These are phyloP conservation scores for Saccharomyces hybrid DNA, from an alignment of 1,139 yeast genomes.

Conservation along the genomic window DNA sequence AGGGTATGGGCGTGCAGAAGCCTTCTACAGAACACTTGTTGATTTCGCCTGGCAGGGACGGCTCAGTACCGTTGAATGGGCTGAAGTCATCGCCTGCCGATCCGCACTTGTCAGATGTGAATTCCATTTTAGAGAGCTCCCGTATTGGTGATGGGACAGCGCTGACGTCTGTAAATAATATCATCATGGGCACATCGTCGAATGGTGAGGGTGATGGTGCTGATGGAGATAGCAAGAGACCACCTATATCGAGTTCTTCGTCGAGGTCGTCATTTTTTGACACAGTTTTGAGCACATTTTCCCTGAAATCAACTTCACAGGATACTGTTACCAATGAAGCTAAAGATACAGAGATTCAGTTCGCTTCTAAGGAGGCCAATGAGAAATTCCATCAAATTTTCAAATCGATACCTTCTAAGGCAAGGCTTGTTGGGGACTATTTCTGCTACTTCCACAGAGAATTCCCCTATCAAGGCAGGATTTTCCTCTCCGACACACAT, in stretches of 20 bases:
- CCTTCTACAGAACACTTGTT: not conserved
- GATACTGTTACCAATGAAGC: not conserved
- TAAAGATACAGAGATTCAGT: slow-evolving; percentile 38
- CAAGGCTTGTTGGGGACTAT: slow-evolving; percentile 72
- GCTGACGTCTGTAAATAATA: slow-evolving; percentile 14
- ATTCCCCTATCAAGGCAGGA: slow-evolving; percentile 75
- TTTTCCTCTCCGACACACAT: slow-evolving; percentile 72
- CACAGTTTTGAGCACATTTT: slow-evolving; percentile 11
- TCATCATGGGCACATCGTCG: slow-evolving; percentile 5
- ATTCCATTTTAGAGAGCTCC: slow-evolving; percentile 25
- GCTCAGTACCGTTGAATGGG: slow-evolving; percentile 1
- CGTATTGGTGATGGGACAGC: slow-evolving; percentile 10
- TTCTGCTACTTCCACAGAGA: slow-evolving; percentile 87
- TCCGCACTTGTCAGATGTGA: slow-evolving; percentile 52
- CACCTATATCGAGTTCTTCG: slow-evolving; percentile 12
- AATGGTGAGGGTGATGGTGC: slow-evolving; percentile 6
- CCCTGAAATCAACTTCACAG: not conserved
- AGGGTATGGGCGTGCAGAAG: not conserved
- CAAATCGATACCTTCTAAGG: slow-evolving; percentile 59
- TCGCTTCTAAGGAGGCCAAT: slow-evolving; percentile 61
- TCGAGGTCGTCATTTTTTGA: slow-evolving; percentile 8
- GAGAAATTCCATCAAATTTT: slow-evolving; percentile 74
- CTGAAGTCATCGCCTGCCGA: slow-evolving; percentile 48
- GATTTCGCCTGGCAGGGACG: not conserved
- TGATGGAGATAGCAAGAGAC: slow-evolving; percentile 11